Conservation (phyloP, 768 basidiomycete genomes). For the Xerocomus brunneocitrinus region DNA sequence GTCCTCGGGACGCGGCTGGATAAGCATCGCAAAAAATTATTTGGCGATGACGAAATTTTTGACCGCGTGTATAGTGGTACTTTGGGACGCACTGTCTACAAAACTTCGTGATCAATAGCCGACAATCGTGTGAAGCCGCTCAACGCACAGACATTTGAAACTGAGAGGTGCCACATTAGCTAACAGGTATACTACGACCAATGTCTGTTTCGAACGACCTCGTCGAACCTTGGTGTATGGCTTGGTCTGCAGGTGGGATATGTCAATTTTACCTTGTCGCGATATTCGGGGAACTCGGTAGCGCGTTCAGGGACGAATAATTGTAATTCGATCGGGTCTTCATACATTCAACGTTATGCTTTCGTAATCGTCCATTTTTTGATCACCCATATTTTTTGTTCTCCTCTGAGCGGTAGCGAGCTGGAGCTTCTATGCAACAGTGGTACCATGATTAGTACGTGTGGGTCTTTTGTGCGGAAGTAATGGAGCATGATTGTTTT, state of each 20-base stretch:
- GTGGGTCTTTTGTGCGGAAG: not conserved
- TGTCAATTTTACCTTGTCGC: not conserved
- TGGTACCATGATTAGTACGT: not conserved
- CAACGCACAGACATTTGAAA: not conserved
- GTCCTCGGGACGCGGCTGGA: not conserved
- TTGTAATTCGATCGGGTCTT: not conserved
- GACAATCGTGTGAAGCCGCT: not conserved
- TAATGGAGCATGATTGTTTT: not conserved
- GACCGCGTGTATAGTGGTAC: not conserved
- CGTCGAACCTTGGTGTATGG: not conserved
- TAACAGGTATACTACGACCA: not conserved
- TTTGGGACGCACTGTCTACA: not conserved
- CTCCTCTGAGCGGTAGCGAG: not conserved
- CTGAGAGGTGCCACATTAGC: not conserved
- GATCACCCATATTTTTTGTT: conserved; percentile 1
- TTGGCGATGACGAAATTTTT: not conserved
- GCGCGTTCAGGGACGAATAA: not conserved
- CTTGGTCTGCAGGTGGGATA: not conserved
- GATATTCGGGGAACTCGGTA: not conserved
- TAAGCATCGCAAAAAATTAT: not conserved
- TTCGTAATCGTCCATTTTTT: conserved; percentile 8
- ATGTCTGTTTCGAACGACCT: not conserved
- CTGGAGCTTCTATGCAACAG: not conserved
- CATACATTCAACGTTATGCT: not conserved
- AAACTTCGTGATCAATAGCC: not conserved